Percentiles rank a stretch among this genome's conserved stretches.
These are phyloP conservation scores for Leishmania lainsoni DNA, from an alignment of 208 protist genomes.

Conservation along the genomic window DNA sequence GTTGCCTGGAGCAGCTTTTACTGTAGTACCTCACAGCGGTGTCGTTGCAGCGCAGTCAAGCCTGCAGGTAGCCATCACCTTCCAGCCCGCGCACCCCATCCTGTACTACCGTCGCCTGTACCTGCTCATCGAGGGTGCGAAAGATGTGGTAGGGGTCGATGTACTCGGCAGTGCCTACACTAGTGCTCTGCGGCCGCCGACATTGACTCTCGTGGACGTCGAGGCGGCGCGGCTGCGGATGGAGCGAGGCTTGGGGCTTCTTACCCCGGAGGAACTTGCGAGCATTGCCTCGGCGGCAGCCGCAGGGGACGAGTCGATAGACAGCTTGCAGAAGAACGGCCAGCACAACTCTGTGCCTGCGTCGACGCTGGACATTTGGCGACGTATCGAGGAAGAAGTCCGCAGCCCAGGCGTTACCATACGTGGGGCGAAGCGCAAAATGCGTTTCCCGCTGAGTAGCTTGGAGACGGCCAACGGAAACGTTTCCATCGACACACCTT, in stretches of 20 bases:
- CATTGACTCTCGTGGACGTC: slow-evolving; percentile 61
- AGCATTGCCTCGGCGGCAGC: slow-evolving; percentile 37
- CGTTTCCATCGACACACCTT: slow-evolving; percentile 23
- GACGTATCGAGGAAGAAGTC: slow-evolving; percentile 28
- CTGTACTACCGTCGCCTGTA: slow-evolving; percentile 88
- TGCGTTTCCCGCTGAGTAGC: slow-evolving; percentile 15
- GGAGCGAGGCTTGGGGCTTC: slow-evolving; percentile 55
- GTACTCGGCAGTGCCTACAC: slow-evolving; percentile 88
- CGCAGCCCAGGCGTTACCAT: slow-evolving; percentile 20
- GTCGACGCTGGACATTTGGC: slow-evolving; percentile 20
- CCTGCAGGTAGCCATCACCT: slow-evolving; percentile 63
- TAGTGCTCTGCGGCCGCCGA: slow-evolving; percentile 51
- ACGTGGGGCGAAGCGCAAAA: slow-evolving; percentile 17
- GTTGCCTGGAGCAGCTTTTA: slow-evolving; percentile 67
- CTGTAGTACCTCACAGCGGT: slow-evolving; percentile 49
- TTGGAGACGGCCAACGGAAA: slow-evolving; percentile 19
- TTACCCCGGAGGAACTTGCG: slow-evolving; percentile 67
- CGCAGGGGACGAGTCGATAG: not conserved
- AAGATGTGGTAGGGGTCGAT: slow-evolving; percentile 69
- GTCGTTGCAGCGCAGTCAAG: slow-evolving; percentile 52
- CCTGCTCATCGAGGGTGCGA: slow-evolving; percentile 60
- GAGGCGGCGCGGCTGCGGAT: slow-evolving; percentile 59
- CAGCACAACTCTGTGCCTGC: not conserved
- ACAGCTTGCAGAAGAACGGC: not conserved
- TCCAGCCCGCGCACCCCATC: slow-evolving; percentile 70